Evolutionary conservation across 176 grass and related monocot species (phyloP).

Genomic region (Hordeum marinum): DNA sequence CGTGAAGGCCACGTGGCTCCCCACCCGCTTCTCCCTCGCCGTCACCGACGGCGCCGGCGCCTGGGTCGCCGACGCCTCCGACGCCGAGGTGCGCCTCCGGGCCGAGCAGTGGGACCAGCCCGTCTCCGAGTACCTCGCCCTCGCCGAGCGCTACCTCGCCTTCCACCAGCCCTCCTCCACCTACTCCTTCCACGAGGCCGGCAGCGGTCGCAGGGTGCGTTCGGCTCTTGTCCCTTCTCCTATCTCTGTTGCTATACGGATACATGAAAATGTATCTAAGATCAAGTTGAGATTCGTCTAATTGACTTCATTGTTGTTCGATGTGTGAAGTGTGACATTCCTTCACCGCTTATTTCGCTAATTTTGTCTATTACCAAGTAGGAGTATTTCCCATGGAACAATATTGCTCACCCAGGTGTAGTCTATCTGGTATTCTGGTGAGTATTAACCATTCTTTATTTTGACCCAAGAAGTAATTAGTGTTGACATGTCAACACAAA

Average conservation of each 20-base stretch:
- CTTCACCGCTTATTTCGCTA: not conserved
- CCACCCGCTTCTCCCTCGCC: constrained; percentile 71
- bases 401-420: not conserved
- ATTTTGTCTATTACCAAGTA: not conserved
- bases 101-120: constrained; percentile 94
- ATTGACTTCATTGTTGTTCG: not conserved
- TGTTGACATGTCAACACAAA: not conserved
- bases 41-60: constrained; percentile 71
- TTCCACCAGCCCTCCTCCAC: constrained; percentile 64
- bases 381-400: not conserved
- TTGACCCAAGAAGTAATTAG: not conserved
- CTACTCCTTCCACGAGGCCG: constrained; percentile 83
- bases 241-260: not conserved
- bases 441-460: not conserved
- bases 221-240: not conserved
- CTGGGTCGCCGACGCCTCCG: constrained; percentile 76
- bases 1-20: constrained; percentile 71
- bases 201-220: constrained; percentile 56
- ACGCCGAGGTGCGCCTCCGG: constrained; percentile 78
- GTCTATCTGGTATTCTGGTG: not conserved
- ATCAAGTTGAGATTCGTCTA: not conserved
- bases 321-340: not conserved
- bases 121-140: constrained; percentile 59
- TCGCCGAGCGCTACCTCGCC: constrained; percentile 75
- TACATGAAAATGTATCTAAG: not conserved